phyloP scores from a whole-genome alignment of 176 grass and related monocot genomes.

The Musa acuminata region DNA sequence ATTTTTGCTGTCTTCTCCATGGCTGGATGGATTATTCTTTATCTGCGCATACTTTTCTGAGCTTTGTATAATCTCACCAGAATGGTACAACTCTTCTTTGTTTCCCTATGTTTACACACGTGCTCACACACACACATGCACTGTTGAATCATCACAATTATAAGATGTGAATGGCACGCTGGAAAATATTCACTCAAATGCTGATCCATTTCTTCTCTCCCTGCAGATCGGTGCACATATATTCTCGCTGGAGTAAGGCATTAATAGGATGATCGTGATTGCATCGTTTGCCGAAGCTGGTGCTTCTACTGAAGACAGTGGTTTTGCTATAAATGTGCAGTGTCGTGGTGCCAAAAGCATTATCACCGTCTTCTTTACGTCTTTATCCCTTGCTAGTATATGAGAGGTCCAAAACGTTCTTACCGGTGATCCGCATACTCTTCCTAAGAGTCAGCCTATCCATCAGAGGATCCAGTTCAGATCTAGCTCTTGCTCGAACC shows the following conservation, averaged over 20 bases:
- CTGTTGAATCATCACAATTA: no score
- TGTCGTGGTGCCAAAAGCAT: background rate
- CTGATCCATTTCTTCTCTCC: background rate
- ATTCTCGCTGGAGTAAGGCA: background rate
- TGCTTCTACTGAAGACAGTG: background rate
- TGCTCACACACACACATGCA: no score
- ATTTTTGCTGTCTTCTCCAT: conserved; percentile 96
- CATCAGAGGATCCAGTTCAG: background rate
- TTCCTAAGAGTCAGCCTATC: background rate
- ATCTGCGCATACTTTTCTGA: conserved; percentile 70
- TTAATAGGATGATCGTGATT: background rate
- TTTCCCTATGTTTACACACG: no score
- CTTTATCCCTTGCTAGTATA: no score
- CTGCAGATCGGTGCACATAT: conserved; percentile 7
- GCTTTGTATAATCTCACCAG: background rate
- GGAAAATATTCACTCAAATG: background rate
- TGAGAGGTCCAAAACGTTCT: no score
- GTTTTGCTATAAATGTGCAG: background rate
- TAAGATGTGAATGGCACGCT: no score
- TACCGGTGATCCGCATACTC: no score
- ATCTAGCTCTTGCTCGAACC: background rate
- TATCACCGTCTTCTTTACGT: background rate
- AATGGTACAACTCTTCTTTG: background rate
- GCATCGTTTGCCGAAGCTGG: background rate
- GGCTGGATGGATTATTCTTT: conserved; percentile 92